Evolutionary conservation across 129 eudicot genomes (phyloP), one percentile per base, ranked within the genome.

Genomic region (Calendula officinalis): DNA sequence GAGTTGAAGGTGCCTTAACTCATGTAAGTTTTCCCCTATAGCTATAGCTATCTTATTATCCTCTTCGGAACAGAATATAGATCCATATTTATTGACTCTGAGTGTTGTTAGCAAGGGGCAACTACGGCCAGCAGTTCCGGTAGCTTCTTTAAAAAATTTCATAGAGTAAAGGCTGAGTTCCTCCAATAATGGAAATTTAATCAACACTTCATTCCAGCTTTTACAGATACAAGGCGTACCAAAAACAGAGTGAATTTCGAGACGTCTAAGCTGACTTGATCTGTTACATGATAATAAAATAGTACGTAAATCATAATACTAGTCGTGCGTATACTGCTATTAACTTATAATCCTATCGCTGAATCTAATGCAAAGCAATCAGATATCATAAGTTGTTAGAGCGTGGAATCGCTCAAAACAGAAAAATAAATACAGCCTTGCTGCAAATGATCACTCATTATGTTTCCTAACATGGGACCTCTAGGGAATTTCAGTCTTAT

Each of bases 51-150:
- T 49, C 55, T 7, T 2, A 3, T 49, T 3, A 16, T 13, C 55
- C 14, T 49, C 3, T n/a, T 8, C 11, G 10, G 16, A 15, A 49
- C 5, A 49, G 3, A 15, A 6, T 6, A 2, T n/a, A n/a, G n/a
- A n/a, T n/a, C n/a, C n/a, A n/a, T n/a, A n/a, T n/a, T n/a, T n/a
- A 6, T 49, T n/a, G 4, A 38, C 14, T 58, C 8, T 58, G 12
- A 58, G 47, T 12, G 64, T 14, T 58, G 3, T 37, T 37, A 58
- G 12, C 64, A 37, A 6, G n/a, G 64, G 64, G 17, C 64, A 58
- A 38, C 17, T 36, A 6, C 14, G 13, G 10, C 34, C 46, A 17
- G 42, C 46, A 58, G 30, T 8, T 14, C 2, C 13, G 3, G 36
- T 37, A 38, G 8, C 45, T 37, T 7, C 34, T 7, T 15, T 3